Evolutionary conservation across 805 yeast species (phyloP), one percentile per base, ranked within the genome.

Genomic region (Metschnikowia kofuensis): DNA sequence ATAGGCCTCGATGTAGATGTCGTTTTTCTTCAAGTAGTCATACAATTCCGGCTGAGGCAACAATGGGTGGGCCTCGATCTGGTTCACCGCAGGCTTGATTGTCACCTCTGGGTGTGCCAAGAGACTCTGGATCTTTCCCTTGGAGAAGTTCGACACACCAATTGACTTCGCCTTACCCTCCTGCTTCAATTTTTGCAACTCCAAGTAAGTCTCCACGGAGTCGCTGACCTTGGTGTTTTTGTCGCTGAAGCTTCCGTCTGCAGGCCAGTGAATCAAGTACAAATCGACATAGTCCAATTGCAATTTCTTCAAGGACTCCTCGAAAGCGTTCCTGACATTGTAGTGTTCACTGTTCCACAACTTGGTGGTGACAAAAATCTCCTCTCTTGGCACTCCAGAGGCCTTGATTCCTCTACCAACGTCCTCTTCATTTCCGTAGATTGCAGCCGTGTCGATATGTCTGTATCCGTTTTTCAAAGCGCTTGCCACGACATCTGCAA

Each of bases 231-330:
- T 65, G 7, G 74, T 78, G 57, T 61, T 62, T 36, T 49, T 45
- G 13, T 63, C 63, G 15, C 69, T 70, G n/a, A 74, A 66, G 45
- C 74, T 77, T 50, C 78, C 64, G 11, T 85, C 71, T 38, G 79
- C 78, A 6, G 96, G 96, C 95, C 95, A 89, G 68, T 89, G 96
- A 64, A 88, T 77, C 61, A 89, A 75, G 63, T 83, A 83, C 50
- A 89, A 70, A 63, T 89, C 96, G 45, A 89, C 85, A 60, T 89
- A 89, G 44, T 85, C 92, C 56, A 87, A 61, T 0, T 83, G 83
- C 52, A 88, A 72, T 60, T 83, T 80, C 56, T 75, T 58, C 59
- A 88, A 72, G 7, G 91, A 84, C 43, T 67, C 70, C 10, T 80
- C 76, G 37, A 87, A 66, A 10, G 85, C 86, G 16, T 62, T 69